Evolutionary conservation across 2,329 filamentous ascomycete genomes (phyloP), one percentile per base, ranked within the genome.

Genomic region (Capronia coronata): DNA sequence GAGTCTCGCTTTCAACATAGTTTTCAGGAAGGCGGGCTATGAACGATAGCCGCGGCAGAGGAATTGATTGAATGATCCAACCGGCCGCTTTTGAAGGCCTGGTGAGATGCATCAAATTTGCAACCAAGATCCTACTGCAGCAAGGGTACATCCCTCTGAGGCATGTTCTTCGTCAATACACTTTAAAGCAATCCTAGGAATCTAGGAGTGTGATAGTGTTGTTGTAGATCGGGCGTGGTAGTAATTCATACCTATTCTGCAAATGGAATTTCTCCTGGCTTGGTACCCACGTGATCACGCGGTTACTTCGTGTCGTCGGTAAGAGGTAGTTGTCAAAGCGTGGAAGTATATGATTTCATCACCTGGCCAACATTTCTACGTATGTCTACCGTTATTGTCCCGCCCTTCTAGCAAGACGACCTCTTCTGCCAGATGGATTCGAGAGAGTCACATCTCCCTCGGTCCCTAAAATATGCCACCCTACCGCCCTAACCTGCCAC

Each of bases 401-500:
- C 29, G 29, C 29, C 11, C 23, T 10, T 27, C 23, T 5, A 27
- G 10, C 23, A 27, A 27, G 5, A 27, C 23, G 10, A 27, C 23
- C 23, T 27, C 10, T 10, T 18, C 2, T 7, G 14, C 38, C 22
- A 41, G 2, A 41, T 41, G 38, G 38, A 41, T 25, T 1, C 3
- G 10, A n/a, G 8, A 41, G 19, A n/a, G 7, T 2, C 7, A 21
- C 16, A 4, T 18, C 9, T 19, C 40, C 18, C n/a, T 25, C 22
- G 16, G 3, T 30, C 23, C 13, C n/a, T 29, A 6, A 21, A 47
- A 16, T 13, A 59, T 59, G 55, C 41, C 56, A 16, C 14, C 50
- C 14, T 48, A 52, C 29, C 41, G 48, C 34, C 52, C 52, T 21
- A 43, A 49, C 4, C 25, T 55, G 5, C 57, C 49, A 7, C 40